phyloP scores from a whole-genome alignment of 129 eudicot genomes.

The Pittosporum tobira region DNA sequence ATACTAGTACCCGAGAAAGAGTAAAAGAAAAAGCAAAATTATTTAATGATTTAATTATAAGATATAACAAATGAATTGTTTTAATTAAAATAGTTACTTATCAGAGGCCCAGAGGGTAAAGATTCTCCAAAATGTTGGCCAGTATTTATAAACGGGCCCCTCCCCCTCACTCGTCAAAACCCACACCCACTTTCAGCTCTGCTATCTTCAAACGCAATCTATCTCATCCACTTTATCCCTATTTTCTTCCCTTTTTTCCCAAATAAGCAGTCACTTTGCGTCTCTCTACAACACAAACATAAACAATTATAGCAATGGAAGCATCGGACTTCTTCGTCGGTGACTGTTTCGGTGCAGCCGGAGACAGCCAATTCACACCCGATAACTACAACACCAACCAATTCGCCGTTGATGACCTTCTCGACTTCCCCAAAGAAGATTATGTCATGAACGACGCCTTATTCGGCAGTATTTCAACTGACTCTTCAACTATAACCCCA shows the following conservation, averaged over 20 bases:
- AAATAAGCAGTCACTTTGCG: constrained; percentile 2
- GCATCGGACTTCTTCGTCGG: constrained; percentile 34
- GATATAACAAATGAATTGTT: background rate
- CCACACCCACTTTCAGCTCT: constrained; percentile 16
- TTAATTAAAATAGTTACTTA: background rate
- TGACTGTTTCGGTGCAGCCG: constrained; percentile 32
- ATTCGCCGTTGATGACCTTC: constrained; percentile 52
- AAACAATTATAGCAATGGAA: constrained; percentile 18
- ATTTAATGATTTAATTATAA: constrained; percentile 1
- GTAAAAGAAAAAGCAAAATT: background rate
- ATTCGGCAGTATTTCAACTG: constrained; percentile 34
- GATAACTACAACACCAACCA: constrained; percentile 19
- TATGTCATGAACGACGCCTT: constrained; percentile 52
- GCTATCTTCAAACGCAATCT: constrained; percentile 25
- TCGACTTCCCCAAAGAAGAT: constrained; percentile 69
- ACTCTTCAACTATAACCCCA: constrained; percentile 32
- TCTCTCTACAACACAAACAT: background rate
- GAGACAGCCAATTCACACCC: constrained; percentile 14
- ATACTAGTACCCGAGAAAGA: background rate
- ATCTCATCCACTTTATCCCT: constrained; percentile 10
- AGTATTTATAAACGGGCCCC: constrained; percentile 35
- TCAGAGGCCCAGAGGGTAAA: background rate
- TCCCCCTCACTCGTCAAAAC: constrained; percentile 36
- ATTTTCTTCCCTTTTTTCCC: constrained; percentile 6
- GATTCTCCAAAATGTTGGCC: background rate